phyloP scores from a whole-genome alignment of 225 moss, liverwort and hornwort genomes.

The Pleurozium schreberi region DNA sequence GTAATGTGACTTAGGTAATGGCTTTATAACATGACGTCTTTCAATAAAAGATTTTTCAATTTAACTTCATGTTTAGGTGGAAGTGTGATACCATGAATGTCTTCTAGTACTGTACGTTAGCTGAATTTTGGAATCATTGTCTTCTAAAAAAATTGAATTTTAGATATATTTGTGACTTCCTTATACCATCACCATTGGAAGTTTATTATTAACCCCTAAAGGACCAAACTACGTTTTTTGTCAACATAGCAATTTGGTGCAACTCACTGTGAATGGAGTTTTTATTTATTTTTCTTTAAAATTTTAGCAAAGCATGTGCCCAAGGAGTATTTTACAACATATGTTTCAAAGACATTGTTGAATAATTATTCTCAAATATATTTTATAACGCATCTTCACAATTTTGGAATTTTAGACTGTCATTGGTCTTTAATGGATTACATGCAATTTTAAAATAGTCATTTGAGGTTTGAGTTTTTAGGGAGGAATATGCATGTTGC shows the following conservation, averaged over 20 bases:
- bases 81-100: background rate
- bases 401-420: background rate
- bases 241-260: no score
- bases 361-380: background rate
- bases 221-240: no score
- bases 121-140: background rate
- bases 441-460: no score
- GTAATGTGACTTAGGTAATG: background rate
- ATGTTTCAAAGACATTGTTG: background rate
- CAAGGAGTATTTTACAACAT: background rate
- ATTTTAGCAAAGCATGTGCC: no score
- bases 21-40: accelerated
- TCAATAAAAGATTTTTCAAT: background rate
- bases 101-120: no score
- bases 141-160: background rate
- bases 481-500: background rate
- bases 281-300: no score
- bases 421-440: background rate
- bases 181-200: no score
- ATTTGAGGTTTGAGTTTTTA: background rate
- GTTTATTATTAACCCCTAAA: no score
- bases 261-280: no score
- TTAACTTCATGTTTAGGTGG: background rate
- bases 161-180: no score
- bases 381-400: background rate